phyloP scores from a whole-genome alignment of 2,329 filamentous ascomycete species.

The Fusarium phyllophilum region DNA sequence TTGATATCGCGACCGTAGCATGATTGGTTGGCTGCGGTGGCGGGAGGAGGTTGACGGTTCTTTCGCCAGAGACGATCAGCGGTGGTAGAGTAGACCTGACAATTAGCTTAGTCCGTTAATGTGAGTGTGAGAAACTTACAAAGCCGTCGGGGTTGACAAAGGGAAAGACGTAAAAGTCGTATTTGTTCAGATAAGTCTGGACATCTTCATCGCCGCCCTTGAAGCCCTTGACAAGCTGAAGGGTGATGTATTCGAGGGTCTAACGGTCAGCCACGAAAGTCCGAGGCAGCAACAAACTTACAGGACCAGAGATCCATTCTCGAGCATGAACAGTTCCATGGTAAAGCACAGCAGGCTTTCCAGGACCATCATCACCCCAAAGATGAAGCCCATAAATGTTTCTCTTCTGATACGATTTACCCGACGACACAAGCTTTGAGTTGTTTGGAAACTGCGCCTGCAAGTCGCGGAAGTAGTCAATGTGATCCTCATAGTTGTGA shows the following conservation, averaged over 20 bases:
- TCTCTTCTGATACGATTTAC: slow-evolving; percentile 57
- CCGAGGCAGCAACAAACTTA: slow-evolving; percentile 49
- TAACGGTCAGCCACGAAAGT: slow-evolving; percentile 10
- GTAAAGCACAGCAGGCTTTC: slow-evolving; percentile 60
- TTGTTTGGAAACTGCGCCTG: slow-evolving; percentile 55
- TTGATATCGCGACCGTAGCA: slow-evolving; percentile 65
- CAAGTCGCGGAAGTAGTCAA: slow-evolving; percentile 56
- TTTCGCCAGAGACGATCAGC: slow-evolving; percentile 63
- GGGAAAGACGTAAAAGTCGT: slow-evolving; percentile 66
- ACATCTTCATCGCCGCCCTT: slow-evolving; percentile 48
- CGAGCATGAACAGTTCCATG: slow-evolving; percentile 64
- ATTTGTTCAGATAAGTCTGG: slow-evolving; percentile 61
- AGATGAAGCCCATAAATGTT: slow-evolving; percentile 68
- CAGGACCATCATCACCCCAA: slow-evolving; percentile 55
- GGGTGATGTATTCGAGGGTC: slow-evolving; percentile 59
- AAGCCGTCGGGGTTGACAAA: slow-evolving; percentile 59
- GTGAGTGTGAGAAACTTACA: slow-evolving; percentile 29
- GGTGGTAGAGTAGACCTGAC: slow-evolving; percentile 56
- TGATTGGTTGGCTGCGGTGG: slow-evolving; percentile 34
- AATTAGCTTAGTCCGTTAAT: neutral
- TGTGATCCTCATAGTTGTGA: slow-evolving; percentile 61
- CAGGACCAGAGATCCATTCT: slow-evolving; percentile 64
- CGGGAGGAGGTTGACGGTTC: slow-evolving; percentile 55
- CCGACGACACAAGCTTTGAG: slow-evolving; percentile 58
- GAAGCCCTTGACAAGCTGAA: slow-evolving; percentile 57